Base-by-base conservation (phyloP, 31 red algal genomes). In the Asparagopsis taxiformis region DNA sequence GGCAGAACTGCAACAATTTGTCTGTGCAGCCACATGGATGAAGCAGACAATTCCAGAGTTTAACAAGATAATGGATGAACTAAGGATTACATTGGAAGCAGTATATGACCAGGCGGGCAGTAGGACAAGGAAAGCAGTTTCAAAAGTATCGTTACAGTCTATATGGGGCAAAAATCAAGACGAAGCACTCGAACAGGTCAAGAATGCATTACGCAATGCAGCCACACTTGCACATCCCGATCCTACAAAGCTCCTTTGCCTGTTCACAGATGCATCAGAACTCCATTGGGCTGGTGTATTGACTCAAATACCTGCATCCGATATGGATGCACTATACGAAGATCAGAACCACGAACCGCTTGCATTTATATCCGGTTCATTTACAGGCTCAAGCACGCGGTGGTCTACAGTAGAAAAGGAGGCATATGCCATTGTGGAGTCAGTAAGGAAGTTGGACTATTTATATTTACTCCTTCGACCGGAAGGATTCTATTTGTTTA, bases 401-500 rank as follows among this genome's bases (percentile, higher is more conserved):
- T 78, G 74, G 74, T 78, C 74, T 31, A 78, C 33, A 32, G 26
- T 54, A 21, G 74, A 78, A 51, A 78, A 77, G 44, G 56, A 77
- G 39, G 56, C 57, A 16, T 24, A 11, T 19, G 19, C 24, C n/a
- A 24, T 28, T 24, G 24, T 28, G 11, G 24, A 19, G 17, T 24
- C 56, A 60, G 21, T 24, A 11, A 24, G 9, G 20, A 60, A 25
- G 56, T 25, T 24, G 56, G 11, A 60, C 24, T 25, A 19, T 25
- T 25, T 19, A 60, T 9, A 10, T 11, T 60, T 10, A 10, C 11
- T 10, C 16, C n/a, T 9, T 19, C 13, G 10, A 60, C 10, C 16
- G 9, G 23, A 60, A 13, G 46, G 17, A 50, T 10, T 50, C 17
- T 17, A 13, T 13, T 50, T 17, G 46, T 10, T 10, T 11, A 19